A percentile compares a stretch with the other conserved stretches of the same genome.
Evolutionary conservation across 441 rosid species (phyloP).

Genomic region (Populus hybrid): DNA sequence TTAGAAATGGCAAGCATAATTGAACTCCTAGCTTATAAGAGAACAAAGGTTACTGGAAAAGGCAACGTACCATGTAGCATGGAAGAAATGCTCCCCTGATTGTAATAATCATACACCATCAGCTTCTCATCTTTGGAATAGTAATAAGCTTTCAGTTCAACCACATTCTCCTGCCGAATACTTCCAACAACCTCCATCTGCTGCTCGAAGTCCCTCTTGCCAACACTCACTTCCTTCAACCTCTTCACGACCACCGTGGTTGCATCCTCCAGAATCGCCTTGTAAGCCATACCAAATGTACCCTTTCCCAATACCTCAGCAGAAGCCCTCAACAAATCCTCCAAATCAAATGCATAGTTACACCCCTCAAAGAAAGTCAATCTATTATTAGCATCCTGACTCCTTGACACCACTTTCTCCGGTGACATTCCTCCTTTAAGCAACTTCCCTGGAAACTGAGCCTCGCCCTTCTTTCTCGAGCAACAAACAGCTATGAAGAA

Average conservation of each 20-base stretch:
- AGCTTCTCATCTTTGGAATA: slow-evolving; percentile 97
- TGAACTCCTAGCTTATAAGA: not conserved
- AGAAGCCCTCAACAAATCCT: slow-evolving; percentile 87
- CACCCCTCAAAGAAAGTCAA: slow-evolving; percentile 82
- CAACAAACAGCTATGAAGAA: slow-evolving; percentile 52
- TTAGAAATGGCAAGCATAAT: not conserved
- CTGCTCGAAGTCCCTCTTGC: slow-evolving; percentile 88
- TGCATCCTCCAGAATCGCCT: slow-evolving; percentile 79
- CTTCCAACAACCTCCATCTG: slow-evolving; percentile 83
- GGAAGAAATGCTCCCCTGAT: slow-evolving; percentile 69
- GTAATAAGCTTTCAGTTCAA: slow-evolving; percentile 81
- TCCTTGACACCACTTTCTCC: slow-evolving; percentile 62
- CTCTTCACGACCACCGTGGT: slow-evolving; percentile 87
- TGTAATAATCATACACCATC: slow-evolving; percentile 77
- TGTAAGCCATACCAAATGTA: slow-evolving; percentile 81
- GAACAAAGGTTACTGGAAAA: slow-evolving; percentile 3
- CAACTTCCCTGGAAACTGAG: slow-evolving; percentile 40
- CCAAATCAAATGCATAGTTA: slow-evolving; percentile 72
- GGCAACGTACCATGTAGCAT: slow-evolving; percentile 70
- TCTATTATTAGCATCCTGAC: slow-evolving; percentile 60
- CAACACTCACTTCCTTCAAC: slow-evolving; percentile 78
- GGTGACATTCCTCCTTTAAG: slow-evolving; percentile 63
- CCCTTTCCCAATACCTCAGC: slow-evolving; percentile 98
- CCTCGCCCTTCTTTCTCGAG: slow-evolving; percentile 39
- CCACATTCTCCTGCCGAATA: slow-evolving; percentile 75